A percentile compares a stretch with the other conserved stretches of the same genome.
Conservation (phyloP, 1,139 yeast genomes). For the Candida tunisiensis region DNA sequence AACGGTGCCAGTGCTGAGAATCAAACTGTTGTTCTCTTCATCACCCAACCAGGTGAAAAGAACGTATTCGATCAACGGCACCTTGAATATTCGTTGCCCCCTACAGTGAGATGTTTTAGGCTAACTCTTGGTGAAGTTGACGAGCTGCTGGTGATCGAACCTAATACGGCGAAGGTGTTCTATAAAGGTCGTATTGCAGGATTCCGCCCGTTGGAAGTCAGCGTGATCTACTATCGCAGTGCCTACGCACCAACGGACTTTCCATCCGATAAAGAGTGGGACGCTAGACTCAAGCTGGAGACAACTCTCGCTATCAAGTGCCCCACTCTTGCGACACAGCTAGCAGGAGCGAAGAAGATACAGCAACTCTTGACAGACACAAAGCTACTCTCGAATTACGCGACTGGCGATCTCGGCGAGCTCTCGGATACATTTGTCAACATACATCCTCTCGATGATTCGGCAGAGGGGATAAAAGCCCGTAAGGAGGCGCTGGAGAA, state of each 20-base stretch:
- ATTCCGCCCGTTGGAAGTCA: too few species aligned
- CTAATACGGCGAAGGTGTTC: conserved; percentile 19
- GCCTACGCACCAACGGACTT: conserved; percentile 79
- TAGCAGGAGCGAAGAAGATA: conserved; percentile 83
- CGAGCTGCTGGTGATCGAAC: conserved; percentile 19
- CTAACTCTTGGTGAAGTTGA: conserved; percentile 48
- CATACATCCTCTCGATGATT: conserved; percentile 64
- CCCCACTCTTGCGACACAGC: conserved; percentile 76
- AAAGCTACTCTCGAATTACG: conserved; percentile 30
- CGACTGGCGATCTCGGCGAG: conserved; percentile 16
- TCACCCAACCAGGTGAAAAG: conserved; percentile 74
- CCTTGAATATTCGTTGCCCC: conserved; percentile 57
- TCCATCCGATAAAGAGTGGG: conserved; percentile 50
- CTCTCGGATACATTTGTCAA: conserved; percentile 58
- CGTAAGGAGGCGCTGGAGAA: conserved; percentile 46
- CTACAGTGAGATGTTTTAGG: too few species aligned
- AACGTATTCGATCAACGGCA: conserved; percentile 85
- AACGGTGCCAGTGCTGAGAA: conserved; percentile 7
- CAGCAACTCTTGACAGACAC: conserved; percentile 70
- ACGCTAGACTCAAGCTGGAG: conserved; percentile 55
- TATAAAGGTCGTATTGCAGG: conserved; percentile 37
- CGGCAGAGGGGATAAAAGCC: conserved; percentile 47
- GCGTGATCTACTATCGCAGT: conserved; percentile 79
- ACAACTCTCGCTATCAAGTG: conserved; percentile 71
- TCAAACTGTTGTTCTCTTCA: conserved; percentile 46